Evolutionary conservation across 2,329 filamentous ascomycete species (phyloP), one percentile per base, ranked within the genome.

Genomic region (Lachnellula subtilissima): DNA sequence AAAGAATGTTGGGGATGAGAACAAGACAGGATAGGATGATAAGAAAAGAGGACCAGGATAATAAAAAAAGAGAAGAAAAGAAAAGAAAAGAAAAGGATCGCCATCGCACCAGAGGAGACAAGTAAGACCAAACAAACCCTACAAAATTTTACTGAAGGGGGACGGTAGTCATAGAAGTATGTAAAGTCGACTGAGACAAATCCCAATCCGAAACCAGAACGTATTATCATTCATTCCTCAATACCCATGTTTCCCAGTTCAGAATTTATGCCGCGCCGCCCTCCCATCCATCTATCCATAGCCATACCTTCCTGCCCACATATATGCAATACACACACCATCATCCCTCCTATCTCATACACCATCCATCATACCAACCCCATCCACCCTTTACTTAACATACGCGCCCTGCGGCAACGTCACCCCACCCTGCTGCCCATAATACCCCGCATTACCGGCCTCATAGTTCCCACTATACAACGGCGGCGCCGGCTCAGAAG

Each of bases 401-500:
- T 63, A 61, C 9, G 52, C 55, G 45, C 53, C 52, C 48, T 53
- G 37, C 32, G 63, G 63, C 40, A 59, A 58, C 25, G 61, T 54
- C n/a, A 61, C 52, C 1, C 58, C 61, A 48, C 53, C 48, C 39
- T 56, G 55, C 50, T 58, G 50, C 5, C 57, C 60, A 45, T 61
- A 57, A 50, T 65, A 65, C 4, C 28, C 52, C 48, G 54, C 40
- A 35, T 52, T 51, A 3, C 49, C 53, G 0, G 14, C 42, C 37
- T 8, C 37, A 28, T 48, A 37, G 35, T 51, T 54, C n/a, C 50
- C 54, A n/a, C 54, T 56, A 36, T 53, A 47, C 6, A 46, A 36
- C 3, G 53, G 58, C 1, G 60, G 60, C 0, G 57, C 40, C 0
- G 57, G 32, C 5, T 55, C 58, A 0, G 53, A 9, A 0, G 58